phyloP scores from a whole-genome alignment of 2,329 filamentous ascomycete species.

The Harringtonia lauricola region DNA sequence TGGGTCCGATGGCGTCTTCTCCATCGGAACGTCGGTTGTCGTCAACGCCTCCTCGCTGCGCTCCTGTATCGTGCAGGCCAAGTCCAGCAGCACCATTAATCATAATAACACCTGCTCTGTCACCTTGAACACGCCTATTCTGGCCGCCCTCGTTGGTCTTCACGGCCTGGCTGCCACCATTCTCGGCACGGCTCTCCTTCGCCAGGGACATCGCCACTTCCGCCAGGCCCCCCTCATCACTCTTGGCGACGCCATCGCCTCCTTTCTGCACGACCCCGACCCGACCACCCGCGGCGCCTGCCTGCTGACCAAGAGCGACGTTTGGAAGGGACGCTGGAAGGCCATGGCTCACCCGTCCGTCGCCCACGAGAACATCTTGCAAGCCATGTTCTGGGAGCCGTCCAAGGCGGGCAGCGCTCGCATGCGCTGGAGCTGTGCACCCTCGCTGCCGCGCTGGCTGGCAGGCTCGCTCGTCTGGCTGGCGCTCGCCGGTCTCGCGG shows the following conservation, averaged over 20 bases:
- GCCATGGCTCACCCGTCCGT: slow-evolving; percentile 13
- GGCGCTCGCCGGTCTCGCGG: slow-evolving; percentile 23
- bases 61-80: too few relatives aligned
- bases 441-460: slow-evolving; percentile 31
- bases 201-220: slow-evolving; percentile 15
- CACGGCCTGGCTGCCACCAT: slow-evolving; percentile 26
- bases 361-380: background rate
- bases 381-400: slow-evolving; percentile 3
- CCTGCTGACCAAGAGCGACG: slow-evolving; percentile 35
- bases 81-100: slow-evolving; percentile 2
- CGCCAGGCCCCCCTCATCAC: slow-evolving; percentile 34
- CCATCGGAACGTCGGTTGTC: too few relatives aligned
- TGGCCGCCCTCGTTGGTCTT: slow-evolving; percentile 30
- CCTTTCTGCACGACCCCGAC: slow-evolving; percentile 36
- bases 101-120: slow-evolving; percentile 23
- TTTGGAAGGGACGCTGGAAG: slow-evolving; percentile 31
- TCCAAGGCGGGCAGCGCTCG: slow-evolving; percentile 16
- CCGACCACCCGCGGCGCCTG: slow-evolving; percentile 27
- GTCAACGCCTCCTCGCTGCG: too few relatives aligned
- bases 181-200: slow-evolving; percentile 12
- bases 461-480: slow-evolving; percentile 28
- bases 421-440: slow-evolving; percentile 30
- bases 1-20: too few relatives aligned
- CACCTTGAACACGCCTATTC: slow-evolving; percentile 29
- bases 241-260: slow-evolving; percentile 38